A percentile compares a stretch with the other conserved stretches of the same genome.
phyloP scores from a whole-genome alignment of 2,329 filamentous ascomycete genomes.

The Chrysosporium queenslandicum region DNA sequence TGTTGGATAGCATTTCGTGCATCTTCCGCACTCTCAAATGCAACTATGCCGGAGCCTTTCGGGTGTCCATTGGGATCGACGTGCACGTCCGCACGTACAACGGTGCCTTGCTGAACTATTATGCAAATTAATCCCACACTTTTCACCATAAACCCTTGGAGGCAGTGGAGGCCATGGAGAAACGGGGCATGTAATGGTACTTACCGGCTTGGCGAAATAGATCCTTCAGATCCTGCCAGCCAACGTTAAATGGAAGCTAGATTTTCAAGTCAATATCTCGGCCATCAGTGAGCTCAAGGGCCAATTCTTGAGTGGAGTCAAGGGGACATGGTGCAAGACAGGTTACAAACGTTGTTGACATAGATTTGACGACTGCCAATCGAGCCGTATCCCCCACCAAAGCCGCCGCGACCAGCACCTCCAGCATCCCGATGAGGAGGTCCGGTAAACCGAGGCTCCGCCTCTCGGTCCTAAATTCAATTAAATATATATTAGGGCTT shows the following conservation, averaged over 20 bases:
- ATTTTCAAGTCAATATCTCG: conserved; percentile 31
- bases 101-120: conserved; percentile 53
- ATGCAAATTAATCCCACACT: conserved; percentile 26
- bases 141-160: not conserved
- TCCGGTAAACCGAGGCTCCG: conserved; percentile 89
- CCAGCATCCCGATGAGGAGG: conserved; percentile 57
- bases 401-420: conserved; percentile 45
- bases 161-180: conserved; percentile 8
- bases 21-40: conserved; percentile 90
- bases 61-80: conserved; percentile 81
- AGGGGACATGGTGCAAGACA: conserved; percentile 16
- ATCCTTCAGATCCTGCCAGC: conserved; percentile 98
- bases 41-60: conserved; percentile 94
- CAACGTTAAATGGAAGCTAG: conserved; percentile 92
- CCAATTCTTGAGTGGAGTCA: not conserved
- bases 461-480: conserved; percentile 68
- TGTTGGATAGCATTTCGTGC: conserved; percentile 92
- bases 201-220: conserved; percentile 95
- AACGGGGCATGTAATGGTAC: conserved; percentile 31
- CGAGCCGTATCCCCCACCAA: conserved; percentile 40
- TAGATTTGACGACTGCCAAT: conserved; percentile 83
- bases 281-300: conserved; percentile 11
- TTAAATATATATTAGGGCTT: not conserved
- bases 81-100: conserved; percentile 93
- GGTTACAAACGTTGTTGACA: conserved; percentile 85